These are phyloP conservation scores for Rhizopus stolonifer DNA, from an alignment of 371 early-diverging fungal species.

Conservation along the genomic window DNA sequence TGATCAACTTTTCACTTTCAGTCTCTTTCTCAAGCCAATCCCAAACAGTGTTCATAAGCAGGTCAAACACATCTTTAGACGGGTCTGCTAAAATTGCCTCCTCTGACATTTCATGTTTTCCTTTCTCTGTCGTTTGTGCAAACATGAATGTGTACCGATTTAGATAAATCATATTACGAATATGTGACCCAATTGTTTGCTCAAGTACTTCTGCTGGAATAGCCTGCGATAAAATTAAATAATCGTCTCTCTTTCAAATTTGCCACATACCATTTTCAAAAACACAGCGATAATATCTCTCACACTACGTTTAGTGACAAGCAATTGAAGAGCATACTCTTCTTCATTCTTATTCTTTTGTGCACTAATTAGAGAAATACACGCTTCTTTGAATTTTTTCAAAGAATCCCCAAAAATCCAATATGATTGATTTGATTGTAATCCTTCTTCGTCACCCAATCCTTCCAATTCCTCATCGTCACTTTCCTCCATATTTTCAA, in stretches of 20 bases:
- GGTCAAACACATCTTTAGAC: slow-evolving; percentile 29
- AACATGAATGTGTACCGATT: slow-evolving; percentile 5
- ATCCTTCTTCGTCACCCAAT: slow-evolving; percentile 1
- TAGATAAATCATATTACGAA: slow-evolving; percentile 21
- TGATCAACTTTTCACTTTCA: slow-evolving; percentile 24
- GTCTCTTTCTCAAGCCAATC: slow-evolving; percentile 11
- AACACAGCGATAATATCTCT: slow-evolving; percentile 42
- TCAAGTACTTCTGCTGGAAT: slow-evolving; percentile 38
- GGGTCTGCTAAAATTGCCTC: slow-evolving; percentile 16
- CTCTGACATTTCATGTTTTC: slow-evolving; percentile 12
- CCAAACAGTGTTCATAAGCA: slow-evolving; percentile 33
- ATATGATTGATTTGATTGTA: slow-evolving; percentile 41
- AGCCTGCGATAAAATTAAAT: slow-evolving; percentile 14
- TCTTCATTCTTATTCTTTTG: slow-evolving; percentile 11
- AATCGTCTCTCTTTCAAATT: background rate
- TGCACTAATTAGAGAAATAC: slow-evolving; percentile 4
- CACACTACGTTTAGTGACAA: slow-evolving; percentile 30
- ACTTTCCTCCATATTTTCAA: background rate
- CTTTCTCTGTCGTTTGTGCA: background rate
- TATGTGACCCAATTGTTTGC: slow-evolving; percentile 24
- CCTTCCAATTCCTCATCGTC: slow-evolving; percentile 2
- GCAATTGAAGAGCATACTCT: slow-evolving; percentile 17
- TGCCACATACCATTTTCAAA: slow-evolving; percentile 32
- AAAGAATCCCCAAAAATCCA: slow-evolving; percentile 50
- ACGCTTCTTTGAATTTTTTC: slow-evolving; percentile 33